A percentile compares a stretch with the other conserved stretches of the same genome.
Evolutionary conservation across 2,329 filamentous ascomycete species (phyloP).

Genomic region (Arthrobotrys conoides): DNA sequence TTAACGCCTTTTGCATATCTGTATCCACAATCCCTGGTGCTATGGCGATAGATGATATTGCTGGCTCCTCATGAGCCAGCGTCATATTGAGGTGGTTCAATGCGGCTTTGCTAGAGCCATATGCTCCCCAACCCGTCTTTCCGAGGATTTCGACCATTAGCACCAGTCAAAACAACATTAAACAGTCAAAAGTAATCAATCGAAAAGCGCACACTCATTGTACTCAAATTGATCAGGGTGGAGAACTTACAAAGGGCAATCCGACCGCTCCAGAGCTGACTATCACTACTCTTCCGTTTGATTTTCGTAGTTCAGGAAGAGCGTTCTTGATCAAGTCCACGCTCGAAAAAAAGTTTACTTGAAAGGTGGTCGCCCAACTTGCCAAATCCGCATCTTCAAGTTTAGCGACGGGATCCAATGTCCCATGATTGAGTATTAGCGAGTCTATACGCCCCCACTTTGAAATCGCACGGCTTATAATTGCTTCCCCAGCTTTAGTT

Average conservation of each 20-base stretch:
- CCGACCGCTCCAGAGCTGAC: conserved; percentile 83
- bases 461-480: conserved; percentile 63
- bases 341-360: conserved; percentile 88
- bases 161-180: not conserved
- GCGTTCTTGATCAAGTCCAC: conserved; percentile 83
- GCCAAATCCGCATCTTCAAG: conserved; percentile 77
- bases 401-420: conserved; percentile 79
- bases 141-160: not conserved
- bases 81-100: conserved; percentile 83
- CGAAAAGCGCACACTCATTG: too few species aligned
- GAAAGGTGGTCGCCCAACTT: conserved; percentile 82
- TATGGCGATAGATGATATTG: conserved; percentile 80
- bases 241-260: conserved; percentile 72
- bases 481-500: conserved; percentile 63
- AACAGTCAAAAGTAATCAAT: too few species aligned
- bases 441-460: conserved; percentile 82
- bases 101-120: conserved; percentile 86
- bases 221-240: too few species aligned
- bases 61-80: conserved; percentile 81
- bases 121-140: conserved; percentile 77
- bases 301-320: conserved; percentile 77
- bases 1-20: conserved; percentile 85
- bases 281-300: conserved; percentile 80
- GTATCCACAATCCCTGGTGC: conserved; percentile 80
- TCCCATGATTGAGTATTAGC: conserved; percentile 88